A percentile compares a stretch with the other conserved stretches of the same genome.
Conservation (phyloP, 305 asterid species). For the Fraxinus dipetala region DNA sequence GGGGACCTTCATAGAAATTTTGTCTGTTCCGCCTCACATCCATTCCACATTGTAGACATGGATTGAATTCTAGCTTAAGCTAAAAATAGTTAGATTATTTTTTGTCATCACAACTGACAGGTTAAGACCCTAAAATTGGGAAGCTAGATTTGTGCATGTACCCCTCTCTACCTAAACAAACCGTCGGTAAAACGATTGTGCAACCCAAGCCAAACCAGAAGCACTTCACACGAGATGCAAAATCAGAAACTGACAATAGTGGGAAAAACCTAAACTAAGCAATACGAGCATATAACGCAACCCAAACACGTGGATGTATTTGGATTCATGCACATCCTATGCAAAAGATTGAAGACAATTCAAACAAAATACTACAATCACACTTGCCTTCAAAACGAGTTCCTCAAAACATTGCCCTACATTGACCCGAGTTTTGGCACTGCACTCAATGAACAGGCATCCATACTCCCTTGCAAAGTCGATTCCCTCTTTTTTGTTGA, state of each 20-base stretch:
- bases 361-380: not conserved
- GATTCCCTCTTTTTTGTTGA: constrained; percentile 84
- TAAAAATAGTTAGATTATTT: not conserved
- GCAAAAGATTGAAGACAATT: not conserved
- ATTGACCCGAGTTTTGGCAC: constrained; percentile 88
- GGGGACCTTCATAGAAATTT: not conserved
- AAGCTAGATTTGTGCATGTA: not conserved
- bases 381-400: constrained; percentile 73
- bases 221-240: not conserved
- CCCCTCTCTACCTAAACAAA: not conserved
- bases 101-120: not conserved
- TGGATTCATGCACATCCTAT: not conserved
- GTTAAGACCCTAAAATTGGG: not conserved
- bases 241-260: not conserved
- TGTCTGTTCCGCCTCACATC: not conserved
- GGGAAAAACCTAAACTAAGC: not conserved
- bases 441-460: constrained; percentile 91
- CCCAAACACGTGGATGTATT: not conserved
- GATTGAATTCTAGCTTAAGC: not conserved
- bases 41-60: not conserved
- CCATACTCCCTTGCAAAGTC: constrained; percentile 92
- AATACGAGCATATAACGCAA: not conserved
- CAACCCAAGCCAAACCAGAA: not conserved
- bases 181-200: not conserved
- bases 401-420: constrained; percentile 98